Percentiles rank a stretch among this genome's conserved stretches.
Conservation (phyloP, 2,329 filamentous ascomycete species). For the Capronia coronata region DNA sequence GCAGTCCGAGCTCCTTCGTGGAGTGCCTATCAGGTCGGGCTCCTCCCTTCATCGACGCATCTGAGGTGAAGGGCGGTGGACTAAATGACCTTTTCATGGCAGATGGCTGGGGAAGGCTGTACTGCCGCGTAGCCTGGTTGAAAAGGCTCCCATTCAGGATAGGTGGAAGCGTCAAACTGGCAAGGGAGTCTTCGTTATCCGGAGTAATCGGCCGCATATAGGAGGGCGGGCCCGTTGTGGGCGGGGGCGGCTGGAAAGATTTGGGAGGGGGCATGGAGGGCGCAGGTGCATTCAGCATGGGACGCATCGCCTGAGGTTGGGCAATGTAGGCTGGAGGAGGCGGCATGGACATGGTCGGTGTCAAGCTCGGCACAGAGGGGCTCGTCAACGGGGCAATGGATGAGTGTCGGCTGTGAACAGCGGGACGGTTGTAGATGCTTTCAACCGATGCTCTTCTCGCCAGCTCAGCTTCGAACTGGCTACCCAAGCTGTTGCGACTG, state of each 20-base stretch:
- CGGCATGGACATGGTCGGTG: slow-evolving; percentile 16
- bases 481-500: slow-evolving; percentile 23
- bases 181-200: slow-evolving; percentile 1
- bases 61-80: slow-evolving; percentile 1
- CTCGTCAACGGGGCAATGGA: slow-evolving; percentile 15
- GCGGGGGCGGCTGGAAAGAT: neutral
- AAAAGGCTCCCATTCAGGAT: neutral
- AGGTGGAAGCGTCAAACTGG: neutral
- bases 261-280: slow-evolving; percentile 3
- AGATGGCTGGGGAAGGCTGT: slow-evolving; percentile 7
- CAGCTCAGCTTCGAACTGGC: slow-evolving; percentile 11
- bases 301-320: neutral
- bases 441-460: slow-evolving; percentile 21
- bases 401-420: slow-evolving; percentile 9
- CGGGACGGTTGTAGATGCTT: slow-evolving; percentile 16
- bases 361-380: slow-evolving; percentile 7
- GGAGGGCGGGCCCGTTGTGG: neutral
- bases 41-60: slow-evolving; percentile 17
- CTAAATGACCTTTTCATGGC: slow-evolving; percentile 18
- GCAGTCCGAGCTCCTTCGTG: neutral
- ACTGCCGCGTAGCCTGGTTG: slow-evolving; percentile 4
- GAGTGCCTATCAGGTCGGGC: slow-evolving; percentile 7
- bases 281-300: slow-evolving; percentile 3
- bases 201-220: slow-evolving; percentile 2
- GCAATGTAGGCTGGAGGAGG: slow-evolving; percentile 11